Conservation (phyloP, 2,329 filamentous ascomycete species). For the Orbilia brochopaga region DNA sequence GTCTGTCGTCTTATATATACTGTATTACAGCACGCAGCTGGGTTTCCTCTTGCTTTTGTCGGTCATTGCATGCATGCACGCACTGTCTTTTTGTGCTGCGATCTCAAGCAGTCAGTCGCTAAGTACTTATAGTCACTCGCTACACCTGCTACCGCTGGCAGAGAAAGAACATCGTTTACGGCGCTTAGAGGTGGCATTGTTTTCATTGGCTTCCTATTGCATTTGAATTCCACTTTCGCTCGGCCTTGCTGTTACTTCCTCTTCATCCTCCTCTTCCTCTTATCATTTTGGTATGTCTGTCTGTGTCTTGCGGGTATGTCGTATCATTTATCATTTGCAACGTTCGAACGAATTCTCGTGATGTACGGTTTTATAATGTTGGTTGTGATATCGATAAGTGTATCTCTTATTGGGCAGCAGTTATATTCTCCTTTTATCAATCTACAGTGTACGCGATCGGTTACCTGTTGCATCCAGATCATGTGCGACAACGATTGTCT, state of each 20-base stretch:
- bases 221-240: too few relatives aligned
- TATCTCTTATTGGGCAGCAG: too few relatives aligned
- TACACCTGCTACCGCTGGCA: conserved; percentile 24
- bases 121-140: conserved; percentile 22
- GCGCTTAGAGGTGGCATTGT: conserved; percentile 48
- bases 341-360: too few relatives aligned
- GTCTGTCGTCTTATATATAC: conserved; percentile 18
- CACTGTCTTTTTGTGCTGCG: background rate
- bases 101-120: too few relatives aligned
- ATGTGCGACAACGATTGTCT: too few relatives aligned
- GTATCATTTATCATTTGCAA: too few relatives aligned
- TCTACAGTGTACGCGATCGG: too few relatives aligned
- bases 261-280: background rate
- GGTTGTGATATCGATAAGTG: background rate
- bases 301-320: background rate
- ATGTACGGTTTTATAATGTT: background rate
- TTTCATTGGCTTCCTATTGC: conserved; percentile 12
- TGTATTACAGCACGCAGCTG: conserved; percentile 1
- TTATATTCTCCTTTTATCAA: too few relatives aligned
- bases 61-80: conserved; percentile 6
- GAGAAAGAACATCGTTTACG: conserved; percentile 48
- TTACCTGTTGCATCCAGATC: too few relatives aligned
- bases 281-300: conserved; percentile 5
- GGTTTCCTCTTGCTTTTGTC: conserved; percentile 13
- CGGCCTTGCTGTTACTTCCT: conserved; percentile 5